Evolutionary conservation across 352 stramenopile genomes (phyloP).

Genomic region (Phytophthora citricola): DNA sequence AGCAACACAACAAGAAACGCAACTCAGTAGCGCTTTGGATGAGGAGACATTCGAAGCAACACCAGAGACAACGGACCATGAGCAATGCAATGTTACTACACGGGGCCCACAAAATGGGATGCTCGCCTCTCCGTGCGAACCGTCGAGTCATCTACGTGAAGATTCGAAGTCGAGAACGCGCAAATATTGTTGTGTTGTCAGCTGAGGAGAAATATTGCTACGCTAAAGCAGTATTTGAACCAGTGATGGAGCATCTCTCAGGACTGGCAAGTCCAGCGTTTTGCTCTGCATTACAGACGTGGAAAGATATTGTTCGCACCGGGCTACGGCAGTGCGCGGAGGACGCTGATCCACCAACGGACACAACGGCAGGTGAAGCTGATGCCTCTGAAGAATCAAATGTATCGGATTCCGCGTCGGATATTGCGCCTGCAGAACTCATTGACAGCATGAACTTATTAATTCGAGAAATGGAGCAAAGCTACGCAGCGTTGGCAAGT

Average conservation of each 20-base stretch:
- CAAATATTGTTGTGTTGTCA: conserved; percentile 7
- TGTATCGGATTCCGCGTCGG: not conserved
- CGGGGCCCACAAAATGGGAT: not conserved
- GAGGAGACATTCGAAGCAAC: not conserved
- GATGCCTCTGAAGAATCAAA: not conserved
- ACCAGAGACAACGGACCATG: not conserved
- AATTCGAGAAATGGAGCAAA: conserved; percentile 4
- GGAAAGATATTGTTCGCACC: conserved; percentile 1
- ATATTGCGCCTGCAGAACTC: conserved; percentile 6
- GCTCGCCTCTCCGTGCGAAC: not conserved
- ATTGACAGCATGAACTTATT: conserved; percentile 12
- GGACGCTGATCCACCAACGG: not conserved
- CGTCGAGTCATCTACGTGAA: not conserved
- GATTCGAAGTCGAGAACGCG: conserved; percentile 1
- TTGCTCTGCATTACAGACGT: not conserved
- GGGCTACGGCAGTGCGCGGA: not conserved
- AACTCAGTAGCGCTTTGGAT: not conserved
- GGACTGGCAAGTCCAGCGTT: not conserved
- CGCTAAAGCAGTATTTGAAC: conserved; percentile 4
- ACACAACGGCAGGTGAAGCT: not conserved
- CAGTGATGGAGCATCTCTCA: not conserved
- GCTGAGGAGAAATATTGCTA: not conserved
- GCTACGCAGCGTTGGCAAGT: too few relatives aligned
- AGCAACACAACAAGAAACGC: not conserved
- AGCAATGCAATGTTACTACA: too few relatives aligned